Conservation (phyloP, 2,329 filamentous ascomycete genomes). For the Pseudovirgaria hyperparasitica region DNA sequence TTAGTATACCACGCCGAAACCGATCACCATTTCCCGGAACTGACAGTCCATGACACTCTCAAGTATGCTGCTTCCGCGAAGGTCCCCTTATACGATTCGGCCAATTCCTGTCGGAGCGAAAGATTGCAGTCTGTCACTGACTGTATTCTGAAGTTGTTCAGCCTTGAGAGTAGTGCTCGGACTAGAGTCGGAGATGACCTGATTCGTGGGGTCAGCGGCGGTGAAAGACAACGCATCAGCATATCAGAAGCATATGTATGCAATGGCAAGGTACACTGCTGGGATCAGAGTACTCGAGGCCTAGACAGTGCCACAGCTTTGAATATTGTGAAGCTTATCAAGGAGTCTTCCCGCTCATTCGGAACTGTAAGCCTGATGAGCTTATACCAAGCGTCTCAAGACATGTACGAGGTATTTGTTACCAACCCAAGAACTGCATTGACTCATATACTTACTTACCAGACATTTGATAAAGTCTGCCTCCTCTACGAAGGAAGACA, state of each 20-base stretch:
- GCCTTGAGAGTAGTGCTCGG: slow-evolving; percentile 53
- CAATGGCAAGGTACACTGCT: slow-evolving; percentile 42
- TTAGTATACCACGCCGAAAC: slow-evolving; percentile 66
- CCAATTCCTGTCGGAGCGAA: too few relatives aligned
- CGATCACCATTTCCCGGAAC: slow-evolving; percentile 64
- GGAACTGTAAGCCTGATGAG: slow-evolving; percentile 31
- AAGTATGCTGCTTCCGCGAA: slow-evolving; percentile 60
- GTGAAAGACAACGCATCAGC: slow-evolving; percentile 58
- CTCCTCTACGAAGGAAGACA: slow-evolving; percentile 53
- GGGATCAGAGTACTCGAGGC: slow-evolving; percentile 23
- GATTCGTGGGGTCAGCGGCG: slow-evolving; percentile 57
- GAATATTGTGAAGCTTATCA: slow-evolving; percentile 39
- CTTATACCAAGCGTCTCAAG: slow-evolving; percentile 52
- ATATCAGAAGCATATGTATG: slow-evolving; percentile 61
- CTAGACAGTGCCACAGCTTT: slow-evolving; percentile 30
- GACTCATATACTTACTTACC: slow-evolving; percentile 1
- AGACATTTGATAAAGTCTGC: slow-evolving; percentile 51
- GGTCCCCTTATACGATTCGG: too few relatives aligned
- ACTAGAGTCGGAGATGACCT: slow-evolving; percentile 60
- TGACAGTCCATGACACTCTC: slow-evolving; percentile 63
- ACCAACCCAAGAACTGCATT: slow-evolving; percentile 4
- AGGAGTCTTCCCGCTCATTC: slow-evolving; percentile 32
- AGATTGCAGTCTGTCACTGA: too few relatives aligned
- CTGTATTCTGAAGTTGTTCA: too few relatives aligned
- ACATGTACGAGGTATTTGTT: slow-evolving; percentile 46